phyloP scores from a whole-genome alignment of 2,329 filamentous ascomycete genomes.

The Calycina herbarum region DNA sequence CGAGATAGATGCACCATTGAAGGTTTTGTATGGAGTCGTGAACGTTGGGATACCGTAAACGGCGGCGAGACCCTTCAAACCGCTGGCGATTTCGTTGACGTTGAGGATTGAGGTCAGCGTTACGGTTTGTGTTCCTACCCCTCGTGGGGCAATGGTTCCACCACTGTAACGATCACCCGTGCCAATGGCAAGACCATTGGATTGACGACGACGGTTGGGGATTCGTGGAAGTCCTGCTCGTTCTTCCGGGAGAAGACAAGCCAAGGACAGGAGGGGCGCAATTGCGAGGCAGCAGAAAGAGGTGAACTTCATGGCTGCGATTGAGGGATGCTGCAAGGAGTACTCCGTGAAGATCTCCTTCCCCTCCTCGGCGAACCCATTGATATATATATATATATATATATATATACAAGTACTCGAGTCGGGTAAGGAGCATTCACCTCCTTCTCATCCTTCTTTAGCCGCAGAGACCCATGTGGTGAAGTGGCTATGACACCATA shows the following conservation, averaged over 20 bases:
- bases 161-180: conserved; percentile 45
- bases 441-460: not conserved
- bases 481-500: not conserved
- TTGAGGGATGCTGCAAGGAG: not conserved
- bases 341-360: not conserved
- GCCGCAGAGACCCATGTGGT: not conserved
- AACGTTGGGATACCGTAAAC: conserved; percentile 43
- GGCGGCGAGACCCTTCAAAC: conserved; percentile 42
- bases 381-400: not conserved
- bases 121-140: conserved; percentile 42
- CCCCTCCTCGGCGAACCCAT: not conserved
- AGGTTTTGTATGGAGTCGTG: conserved; percentile 45
- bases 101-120: conserved; percentile 45
- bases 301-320: conserved; percentile 26
- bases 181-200: conserved; percentile 40
- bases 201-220: conserved; percentile 21
- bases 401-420: not conserved
- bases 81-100: conserved; percentile 44
- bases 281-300: conserved; percentile 23
- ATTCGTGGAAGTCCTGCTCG: conserved; percentile 26
- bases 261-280: conserved; percentile 22
- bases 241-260: conserved; percentile 44
- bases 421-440: not conserved
- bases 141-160: conserved; percentile 43
- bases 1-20: conserved; percentile 42